Evolutionary conservation across 176 grass and related monocot species (phyloP), one percentile per base, ranked within the genome.

Genomic region (Musa troglodytarum): DNA sequence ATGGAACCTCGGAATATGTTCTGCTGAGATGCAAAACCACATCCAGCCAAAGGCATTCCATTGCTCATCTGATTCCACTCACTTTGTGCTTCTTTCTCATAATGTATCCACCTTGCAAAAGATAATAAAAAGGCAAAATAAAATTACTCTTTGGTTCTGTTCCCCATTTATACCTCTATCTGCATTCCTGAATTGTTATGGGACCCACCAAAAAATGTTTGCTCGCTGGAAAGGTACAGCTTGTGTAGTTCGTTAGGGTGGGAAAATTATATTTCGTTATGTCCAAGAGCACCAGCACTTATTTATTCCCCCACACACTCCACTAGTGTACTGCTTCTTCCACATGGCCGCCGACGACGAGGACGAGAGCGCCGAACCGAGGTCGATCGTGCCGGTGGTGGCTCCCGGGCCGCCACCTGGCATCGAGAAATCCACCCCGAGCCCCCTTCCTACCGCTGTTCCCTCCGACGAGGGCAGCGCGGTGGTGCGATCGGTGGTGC

Each of bases 401-500:
- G 68, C 43, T 2, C 68, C 68, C 16, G 16, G 17, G 68, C 68
- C 16, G 34, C 68, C 29, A 10, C 49, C 68, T 16, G 14, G 3
- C 17, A 49, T 50, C 34, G 43, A 70, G 68, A 70, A 70, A 51
- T 34, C 17, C 10, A 14, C 19, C 25, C 43, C 49, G 16, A 11
- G 17, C 16, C 1, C 34, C 17, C 34, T 43, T 4, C 34, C 17
- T 9, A 8, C 68, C 68, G 15, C 8, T 15, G 25, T 26, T 29
- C 12, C 25, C 1, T 49, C 68, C 65, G 9, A 63, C 23, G 15
- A 24, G 20, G 24, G 14, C 22, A 20, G 28, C 8, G 50, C 67
- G 73, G 17, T 50, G 57, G 75, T 64, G 73, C 81, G 77, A 28
- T 87, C 79, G 29, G 76, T 82, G 64, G 74, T 76, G 54, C 82